Percentiles rank a stretch among this genome's conserved stretches.
These are phyloP conservation scores for Sarcocystis neurona DNA, from an alignment of 169 alveolate genomes.

Conservation along the genomic window DNA sequence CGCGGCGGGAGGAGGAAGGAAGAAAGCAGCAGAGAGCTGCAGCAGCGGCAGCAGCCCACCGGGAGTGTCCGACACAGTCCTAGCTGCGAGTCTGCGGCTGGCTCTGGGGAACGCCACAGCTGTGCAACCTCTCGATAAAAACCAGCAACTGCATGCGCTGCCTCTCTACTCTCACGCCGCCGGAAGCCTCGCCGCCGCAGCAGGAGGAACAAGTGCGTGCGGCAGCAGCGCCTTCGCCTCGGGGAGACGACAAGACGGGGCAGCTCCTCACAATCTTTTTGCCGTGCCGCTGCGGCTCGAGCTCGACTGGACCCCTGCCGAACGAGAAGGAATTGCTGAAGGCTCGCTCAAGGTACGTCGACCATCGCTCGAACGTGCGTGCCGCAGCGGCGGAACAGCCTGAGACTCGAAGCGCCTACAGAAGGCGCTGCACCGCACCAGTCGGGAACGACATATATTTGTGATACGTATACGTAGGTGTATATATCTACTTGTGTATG, in stretches of 20 bases:
- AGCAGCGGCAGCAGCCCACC: too few species aligned
- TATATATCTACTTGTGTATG: too few species aligned
- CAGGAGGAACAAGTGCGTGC: too few species aligned
- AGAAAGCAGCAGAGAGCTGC: too few species aligned
- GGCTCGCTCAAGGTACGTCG: conserved; percentile 35
- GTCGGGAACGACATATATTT: too few species aligned
- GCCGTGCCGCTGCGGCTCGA: conserved; percentile 54
- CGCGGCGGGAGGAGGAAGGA: too few species aligned
- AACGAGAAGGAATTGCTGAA: neutral
- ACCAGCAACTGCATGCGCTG: neutral
- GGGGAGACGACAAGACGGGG: neutral
- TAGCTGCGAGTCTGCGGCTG: conserved; percentile 2
- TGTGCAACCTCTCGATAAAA: neutral
- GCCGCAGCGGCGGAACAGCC: too few species aligned
- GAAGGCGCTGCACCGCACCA: too few species aligned
- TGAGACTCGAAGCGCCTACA: too few species aligned
- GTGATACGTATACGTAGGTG: too few species aligned
- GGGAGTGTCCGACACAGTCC: neutral
- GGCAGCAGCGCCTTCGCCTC: neutral
- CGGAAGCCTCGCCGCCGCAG: neutral
- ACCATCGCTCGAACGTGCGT: too few species aligned
- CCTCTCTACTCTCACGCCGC: neutral
- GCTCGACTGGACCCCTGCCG: conserved; percentile 48
- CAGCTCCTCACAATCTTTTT: conserved; percentile 2
- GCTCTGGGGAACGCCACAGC: neutral